phyloP scores from a whole-genome alignment of 1,139 yeast genomes.

The Suhomyces anneliseae region DNA sequence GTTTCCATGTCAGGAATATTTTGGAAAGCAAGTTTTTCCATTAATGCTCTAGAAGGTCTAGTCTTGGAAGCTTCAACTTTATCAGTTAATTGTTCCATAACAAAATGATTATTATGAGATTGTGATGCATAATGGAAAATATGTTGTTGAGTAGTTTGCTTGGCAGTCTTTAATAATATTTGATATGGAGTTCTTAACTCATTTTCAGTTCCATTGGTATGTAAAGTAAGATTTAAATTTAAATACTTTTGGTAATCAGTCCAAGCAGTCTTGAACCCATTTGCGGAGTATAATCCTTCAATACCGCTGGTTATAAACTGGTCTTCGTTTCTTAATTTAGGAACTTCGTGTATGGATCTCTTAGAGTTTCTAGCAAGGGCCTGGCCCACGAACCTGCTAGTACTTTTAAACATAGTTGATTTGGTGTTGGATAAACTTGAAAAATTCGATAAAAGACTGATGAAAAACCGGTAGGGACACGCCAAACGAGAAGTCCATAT shows the following conservation, averaged over 20 bases:
- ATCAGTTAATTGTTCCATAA: slow-evolving; percentile 64
- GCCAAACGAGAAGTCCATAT: neutral
- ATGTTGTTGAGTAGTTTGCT: slow-evolving; percentile 65
- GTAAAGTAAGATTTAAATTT: slow-evolving; percentile 66
- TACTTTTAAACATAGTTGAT: slow-evolving; percentile 7
- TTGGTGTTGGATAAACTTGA: slow-evolving; percentile 4
- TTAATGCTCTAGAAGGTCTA: slow-evolving; percentile 49
- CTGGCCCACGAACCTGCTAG: slow-evolving; percentile 8
- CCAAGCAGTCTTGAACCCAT: slow-evolving; percentile 79
- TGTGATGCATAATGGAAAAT: slow-evolving; percentile 88
- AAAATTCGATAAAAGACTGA: slow-evolving; percentile 5
- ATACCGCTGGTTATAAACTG: slow-evolving; percentile 53
- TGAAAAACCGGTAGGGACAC: slow-evolving; percentile 3
- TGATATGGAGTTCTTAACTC: slow-evolving; percentile 81
- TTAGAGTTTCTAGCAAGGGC: slow-evolving; percentile 6
- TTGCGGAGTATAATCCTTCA: slow-evolving; percentile 66
- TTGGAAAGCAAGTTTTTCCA: slow-evolving; percentile 41
- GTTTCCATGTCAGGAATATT: slow-evolving; percentile 48
- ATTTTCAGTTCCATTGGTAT: slow-evolving; percentile 75
- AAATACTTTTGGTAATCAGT: slow-evolving; percentile 71
- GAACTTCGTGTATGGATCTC: slow-evolving; percentile 63
- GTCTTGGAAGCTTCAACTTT: slow-evolving; percentile 34
- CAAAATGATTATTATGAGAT: slow-evolving; percentile 89
- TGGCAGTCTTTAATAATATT: slow-evolving; percentile 70
- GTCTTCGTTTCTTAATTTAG: slow-evolving; percentile 49